Conservation (phyloP, 106 monocot species). For the Acorus calamus region DNA sequence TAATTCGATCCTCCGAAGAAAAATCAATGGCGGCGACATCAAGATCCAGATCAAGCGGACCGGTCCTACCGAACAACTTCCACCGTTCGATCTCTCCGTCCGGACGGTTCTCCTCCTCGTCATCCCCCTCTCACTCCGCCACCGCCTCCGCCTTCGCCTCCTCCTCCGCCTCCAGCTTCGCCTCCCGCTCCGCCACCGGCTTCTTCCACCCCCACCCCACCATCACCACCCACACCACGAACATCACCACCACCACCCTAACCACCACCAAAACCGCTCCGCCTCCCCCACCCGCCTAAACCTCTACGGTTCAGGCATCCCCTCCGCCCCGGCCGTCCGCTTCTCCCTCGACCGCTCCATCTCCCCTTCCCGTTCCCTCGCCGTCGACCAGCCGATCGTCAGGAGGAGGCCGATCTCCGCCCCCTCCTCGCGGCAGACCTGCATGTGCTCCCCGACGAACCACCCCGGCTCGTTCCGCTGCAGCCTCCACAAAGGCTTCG, state of each 20-base stretch:
- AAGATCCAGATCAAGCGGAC: slow-evolving; percentile 29
- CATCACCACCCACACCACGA: neutral
- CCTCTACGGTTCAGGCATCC: slow-evolving; percentile 19
- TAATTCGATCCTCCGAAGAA: neutral
- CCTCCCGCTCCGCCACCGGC: neutral
- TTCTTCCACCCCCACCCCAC: neutral
- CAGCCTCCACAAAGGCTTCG: slow-evolving; percentile 50
- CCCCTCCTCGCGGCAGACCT: slow-evolving; percentile 21
- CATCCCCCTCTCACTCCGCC: neutral
- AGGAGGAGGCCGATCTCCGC: slow-evolving; percentile 8
- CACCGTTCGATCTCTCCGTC: slow-evolving; percentile 25
- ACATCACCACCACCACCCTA: neutral
- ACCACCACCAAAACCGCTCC: slow-evolving; percentile 17
- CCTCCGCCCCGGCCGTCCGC: slow-evolving; percentile 23
- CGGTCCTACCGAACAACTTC: slow-evolving; percentile 20
- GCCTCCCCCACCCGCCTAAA: slow-evolving; percentile 51
- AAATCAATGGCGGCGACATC: slow-evolving; percentile 12
- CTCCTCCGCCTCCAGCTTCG: slow-evolving; percentile 7
- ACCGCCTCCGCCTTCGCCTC: slow-evolving; percentile 13
- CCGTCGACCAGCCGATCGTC: neutral
- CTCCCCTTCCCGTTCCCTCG: slow-evolving; percentile 27
- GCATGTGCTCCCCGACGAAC: slow-evolving; percentile 83
- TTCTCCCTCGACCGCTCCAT: slow-evolving; percentile 40
- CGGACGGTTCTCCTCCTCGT: slow-evolving; percentile 4
- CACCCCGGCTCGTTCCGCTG: slow-evolving; percentile 94